Base-by-base conservation (phyloP, 345 rosid species). In the Moricandia arvensis region DNA sequence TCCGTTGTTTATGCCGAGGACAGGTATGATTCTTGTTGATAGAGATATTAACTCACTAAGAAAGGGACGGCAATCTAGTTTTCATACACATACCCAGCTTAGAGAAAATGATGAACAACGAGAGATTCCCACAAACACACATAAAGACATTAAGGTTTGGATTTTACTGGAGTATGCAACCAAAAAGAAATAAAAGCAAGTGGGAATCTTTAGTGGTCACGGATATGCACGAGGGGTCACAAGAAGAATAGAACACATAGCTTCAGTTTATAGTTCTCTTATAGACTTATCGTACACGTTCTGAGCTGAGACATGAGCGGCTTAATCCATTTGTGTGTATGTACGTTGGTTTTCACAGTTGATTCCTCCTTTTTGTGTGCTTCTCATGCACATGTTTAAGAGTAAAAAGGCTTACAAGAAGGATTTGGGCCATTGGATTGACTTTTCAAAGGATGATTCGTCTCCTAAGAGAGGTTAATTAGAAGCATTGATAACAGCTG, bases 171-270 rank as follows among this genome's bases (percentile, higher is more conserved):
- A 31, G 68, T 49, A 63, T 62, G 17, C 75, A 49, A 16, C 70
- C 70, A 73, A 73, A 72, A 37, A 63, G 11, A 72, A 18, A 41
- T 8, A 9, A 47, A 29, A 11, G 27, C 30, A 73, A 35, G 76
- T 73, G 30, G 54, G 37, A 8, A 8, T 34, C 24, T 58, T 1
- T 37, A 38, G 26, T 59, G 57, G 61, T 27, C 63, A 34, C 38
- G 29, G 38, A 24, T 10, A 49, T 34, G 61, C 24, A 72, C 21
- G 61, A 34, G 7, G 26, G 63, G 63, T 63, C 69, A 51, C 70
- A 53, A 63, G 70, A 51, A 53, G 38, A 27, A 64, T 51, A 72
- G 0, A 72, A 24, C 51, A 62, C 6, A 51, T 8, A 21, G 34
- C 9, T 71, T 43, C 24, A 43, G 75, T 21, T 45, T 45, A 45